Evolutionary conservation across 768 basidiomycete genomes (phyloP).

Genomic region (Harrya chromipes): DNA sequence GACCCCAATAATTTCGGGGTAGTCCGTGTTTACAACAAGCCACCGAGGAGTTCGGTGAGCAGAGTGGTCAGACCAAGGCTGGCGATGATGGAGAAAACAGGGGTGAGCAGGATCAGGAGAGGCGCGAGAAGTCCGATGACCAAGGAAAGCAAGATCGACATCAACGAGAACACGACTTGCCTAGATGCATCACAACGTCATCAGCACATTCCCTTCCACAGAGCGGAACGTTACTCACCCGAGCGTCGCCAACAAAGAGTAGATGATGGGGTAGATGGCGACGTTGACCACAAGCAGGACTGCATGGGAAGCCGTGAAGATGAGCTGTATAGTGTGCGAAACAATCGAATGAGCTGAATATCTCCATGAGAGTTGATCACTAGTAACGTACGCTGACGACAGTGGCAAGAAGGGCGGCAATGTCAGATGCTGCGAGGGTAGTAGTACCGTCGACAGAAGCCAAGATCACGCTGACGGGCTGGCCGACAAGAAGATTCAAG

Average conservation of each 20-base stretch:
- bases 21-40: conserved; percentile 1
- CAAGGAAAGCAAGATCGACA: conserved; percentile 2
- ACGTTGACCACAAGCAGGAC: conserved; percentile 10
- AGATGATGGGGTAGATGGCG: neutral
- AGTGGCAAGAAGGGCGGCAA: conserved; percentile 1
- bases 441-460: conserved; percentile 4
- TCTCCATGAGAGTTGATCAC: neutral
- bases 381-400: conserved; percentile 6
- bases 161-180: conserved; percentile 4
- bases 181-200: neutral
- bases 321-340: conserved; percentile 4
- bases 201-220: neutral
- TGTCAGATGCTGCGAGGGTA: neutral
- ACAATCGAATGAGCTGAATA: neutral
- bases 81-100: conserved; percentile 7
- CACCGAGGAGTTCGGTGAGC: conserved; percentile 1
- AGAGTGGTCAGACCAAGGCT: conserved; percentile 1
- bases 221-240: neutral
- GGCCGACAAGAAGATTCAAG: conserved; percentile 6
- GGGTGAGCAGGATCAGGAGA: conserved; percentile 3
- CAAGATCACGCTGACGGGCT: neutral
- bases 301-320: conserved; percentile 1
- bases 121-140: conserved; percentile 3
- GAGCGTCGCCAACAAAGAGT: neutral
- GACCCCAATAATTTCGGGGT: too few relatives aligned